Base-by-base conservation (phyloP, 768 basidiomycete genomes). In the Phaeotremella fagi region DNA sequence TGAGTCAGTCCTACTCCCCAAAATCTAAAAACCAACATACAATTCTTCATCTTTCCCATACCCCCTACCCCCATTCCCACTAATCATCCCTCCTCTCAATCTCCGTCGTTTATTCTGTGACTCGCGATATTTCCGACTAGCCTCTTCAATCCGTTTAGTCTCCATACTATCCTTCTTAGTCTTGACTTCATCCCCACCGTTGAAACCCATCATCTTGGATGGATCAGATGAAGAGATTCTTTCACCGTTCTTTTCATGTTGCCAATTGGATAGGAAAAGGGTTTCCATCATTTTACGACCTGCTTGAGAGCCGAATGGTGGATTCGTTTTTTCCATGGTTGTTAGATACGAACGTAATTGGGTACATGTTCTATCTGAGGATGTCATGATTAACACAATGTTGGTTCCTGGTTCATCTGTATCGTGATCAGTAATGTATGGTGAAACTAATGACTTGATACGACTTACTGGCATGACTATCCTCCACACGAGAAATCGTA, bases 301-400 rank as follows among this genome's bases (percentile, higher is more conserved):
- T 3, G 81, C 67, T 23, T 52, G 41, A 16, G 57, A 52, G 12
- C 65, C 65, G 48, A 70, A 70, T 2, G 65, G 55, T 0, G 68
- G 68, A 23, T 71, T 64, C 2, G 61, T 63, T 12, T 60, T 60
- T 22, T 64, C 53, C 78, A 86, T 82, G 0, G 77, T 77, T 0
- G 84, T 81, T 5, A 98, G 80, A 74, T 88, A 98, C 55, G 91
- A 85, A 1, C 82, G 82, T 20, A 98, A 76, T 38, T 87, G 80
- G 18, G 79, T 79, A 62, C 85, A 86, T 0, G 86, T 86, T 29
- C 83, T 80, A 16, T 84, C 80, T 0, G 90, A 90, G 0, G 85
- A 83, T 2, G 86, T 82, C 91, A 99, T 94, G 51, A 98, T 78
- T 25, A 98, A 82, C 7, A 92, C 81, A 1, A 82, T 82, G 61